phyloP scores from a whole-genome alignment of 192 early-diverging fungal species.

The Neocallimastix lanati region DNA sequence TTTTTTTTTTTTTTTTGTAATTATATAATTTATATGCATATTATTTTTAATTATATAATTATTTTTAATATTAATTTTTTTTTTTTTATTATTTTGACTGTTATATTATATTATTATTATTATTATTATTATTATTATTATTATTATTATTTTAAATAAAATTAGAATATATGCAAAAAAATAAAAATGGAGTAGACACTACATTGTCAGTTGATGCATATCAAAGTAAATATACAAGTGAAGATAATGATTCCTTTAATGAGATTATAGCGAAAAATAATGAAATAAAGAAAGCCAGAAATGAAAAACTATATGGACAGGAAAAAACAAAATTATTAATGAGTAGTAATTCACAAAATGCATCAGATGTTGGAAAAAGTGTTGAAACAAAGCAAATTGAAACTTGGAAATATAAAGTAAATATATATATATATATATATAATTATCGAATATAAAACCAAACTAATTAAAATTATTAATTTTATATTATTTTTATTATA shows the following conservation, averaged over 20 bases:
- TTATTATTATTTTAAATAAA: no score
- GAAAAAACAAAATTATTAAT: conserved; percentile 19
- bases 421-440: no score
- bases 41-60: no score
- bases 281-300: conserved; percentile 27
- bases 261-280: conserved; percentile 42
- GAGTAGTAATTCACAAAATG: not conserved
- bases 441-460: not conserved
- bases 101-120: no score
- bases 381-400: conserved; percentile 9
- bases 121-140: no score
- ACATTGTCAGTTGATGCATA: conserved; percentile 47
- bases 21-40: no score
- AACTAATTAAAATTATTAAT: no score
- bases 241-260: conserved; percentile 66
- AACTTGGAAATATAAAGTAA: conserved; percentile 42
- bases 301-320: conserved; percentile 46
- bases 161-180: not conserved
- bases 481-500: no score
- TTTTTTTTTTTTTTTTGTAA: not conserved
- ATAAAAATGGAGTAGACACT: conserved; percentile 16
- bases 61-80: no score
- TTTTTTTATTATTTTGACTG: no score
- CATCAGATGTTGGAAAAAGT: conserved; percentile 5
- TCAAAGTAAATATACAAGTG: conserved; percentile 52